Base-by-base conservation (phyloP, 495 filamentous ascomycete species). In the Physcia stellaris region DNA sequence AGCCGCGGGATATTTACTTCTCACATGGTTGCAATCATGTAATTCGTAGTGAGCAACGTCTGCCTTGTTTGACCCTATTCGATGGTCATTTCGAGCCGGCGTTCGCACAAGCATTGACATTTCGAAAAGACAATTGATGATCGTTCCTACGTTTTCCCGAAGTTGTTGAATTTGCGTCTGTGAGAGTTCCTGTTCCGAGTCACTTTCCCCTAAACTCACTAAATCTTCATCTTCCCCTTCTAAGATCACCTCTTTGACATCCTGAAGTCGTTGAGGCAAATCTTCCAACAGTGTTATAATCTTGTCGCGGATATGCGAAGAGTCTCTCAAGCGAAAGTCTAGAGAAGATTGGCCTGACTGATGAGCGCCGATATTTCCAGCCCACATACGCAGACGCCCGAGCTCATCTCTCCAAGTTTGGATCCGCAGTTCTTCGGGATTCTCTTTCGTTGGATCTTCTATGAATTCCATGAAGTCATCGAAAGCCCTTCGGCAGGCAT, bases 61-160 rank as follows among this genome's bases (percentile, higher is more conserved):
- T 33, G 47, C 18, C 16, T 37, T 40, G 32, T 48, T 44, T 40
- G 52, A 39, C 20, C 49, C 47, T 26, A 53, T 23, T 16, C 45
- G 54, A 23, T 56, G 37, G 41, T 60, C 58, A 29, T 59, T 51
- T 1, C 46, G 48, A 10, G 58, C 56, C 1, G 62, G 57, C 15
- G 39, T 51, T 11, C 49, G 49, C 24, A 49, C 37, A 0, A 48
- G 40, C 38, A 51, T 51, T 10, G 46, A 46, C 40, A 51, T 46
- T 22, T 48, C 18, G 21, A 46, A 49, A 10, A 51, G 31, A 31
- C 45, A 49, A 17, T 37, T 45, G 27, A 49, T 42, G 23, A 33
- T 41, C 4, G 39, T 42, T 12, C 24, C 39, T n/a, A 48, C 22
- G 12, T 29, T 41, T 19, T 26, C 11, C 5, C 32, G 42, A 4